phyloP scores from a whole-genome alignment of 2,329 filamentous ascomycete genomes.

The Acephala macrosclerotiorum region DNA sequence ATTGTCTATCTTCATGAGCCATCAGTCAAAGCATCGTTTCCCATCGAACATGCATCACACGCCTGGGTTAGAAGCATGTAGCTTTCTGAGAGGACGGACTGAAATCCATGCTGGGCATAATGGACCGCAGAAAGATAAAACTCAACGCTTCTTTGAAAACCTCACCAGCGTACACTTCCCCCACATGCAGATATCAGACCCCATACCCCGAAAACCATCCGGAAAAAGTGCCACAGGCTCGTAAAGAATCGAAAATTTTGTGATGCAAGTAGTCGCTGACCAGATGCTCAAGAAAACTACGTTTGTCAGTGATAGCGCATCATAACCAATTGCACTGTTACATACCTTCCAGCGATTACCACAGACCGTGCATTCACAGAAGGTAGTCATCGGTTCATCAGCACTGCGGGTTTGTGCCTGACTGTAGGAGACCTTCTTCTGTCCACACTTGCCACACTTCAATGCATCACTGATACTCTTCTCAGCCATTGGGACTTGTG shows the following conservation, averaged over 20 bases:
- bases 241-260: constrained; percentile 33
- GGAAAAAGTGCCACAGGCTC: constrained; percentile 28
- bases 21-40: not conserved
- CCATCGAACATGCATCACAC: not conserved
- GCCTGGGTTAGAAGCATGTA: not conserved
- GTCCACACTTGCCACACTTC: constrained; percentile 88
- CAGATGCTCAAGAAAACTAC: constrained; percentile 43
- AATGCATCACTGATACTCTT: constrained; percentile 89
- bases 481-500: constrained; percentile 91
- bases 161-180: not conserved
- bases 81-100: not conserved
- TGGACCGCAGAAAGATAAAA: not conserved
- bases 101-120: constrained; percentile 1
- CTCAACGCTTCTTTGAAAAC: not conserved
- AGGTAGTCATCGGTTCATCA: constrained; percentile 90
- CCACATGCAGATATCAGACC: constrained; percentile 17
- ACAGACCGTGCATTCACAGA: constrained; percentile 75
- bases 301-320: constrained; percentile 26
- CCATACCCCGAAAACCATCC: constrained; percentile 42
- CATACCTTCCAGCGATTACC: constrained; percentile 77
- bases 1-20: not conserved
- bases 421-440: constrained; percentile 94
- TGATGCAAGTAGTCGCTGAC: not conserved
- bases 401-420: constrained; percentile 96
- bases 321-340: constrained; percentile 11